phyloP scores from a whole-genome alignment of 176 grass and related monocot species.

The Oryza glumipatula region DNA sequence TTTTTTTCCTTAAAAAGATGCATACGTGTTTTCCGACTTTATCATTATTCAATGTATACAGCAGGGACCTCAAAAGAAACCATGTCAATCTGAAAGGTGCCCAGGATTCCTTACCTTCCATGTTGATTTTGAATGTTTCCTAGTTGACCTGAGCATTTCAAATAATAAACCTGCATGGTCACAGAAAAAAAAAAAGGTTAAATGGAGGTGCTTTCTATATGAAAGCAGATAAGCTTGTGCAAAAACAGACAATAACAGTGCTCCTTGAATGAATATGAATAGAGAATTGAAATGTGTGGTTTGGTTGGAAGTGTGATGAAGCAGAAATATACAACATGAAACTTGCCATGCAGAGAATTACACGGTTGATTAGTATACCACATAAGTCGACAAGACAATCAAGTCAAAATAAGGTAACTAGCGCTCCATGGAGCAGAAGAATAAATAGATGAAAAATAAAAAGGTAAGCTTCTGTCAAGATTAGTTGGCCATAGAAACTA shows the following conservation, averaged over 20 bases:
- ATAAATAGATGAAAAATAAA: background rate
- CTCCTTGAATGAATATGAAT: background rate
- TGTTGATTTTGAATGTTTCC: constrained; percentile 80
- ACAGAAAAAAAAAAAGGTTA: background rate
- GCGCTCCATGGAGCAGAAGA: background rate
- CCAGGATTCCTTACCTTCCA: constrained; percentile 79
- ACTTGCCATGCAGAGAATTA: background rate
- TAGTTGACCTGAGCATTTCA: constrained; percentile 95
- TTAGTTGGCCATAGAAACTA: background rate
- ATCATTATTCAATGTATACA: no score
- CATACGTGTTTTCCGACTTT: no score
- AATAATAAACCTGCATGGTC: constrained; percentile 73
- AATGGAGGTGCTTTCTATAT: background rate
- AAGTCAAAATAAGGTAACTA: background rate
- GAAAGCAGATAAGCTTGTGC: background rate
- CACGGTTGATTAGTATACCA: background rate
- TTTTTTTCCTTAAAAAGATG: no score
- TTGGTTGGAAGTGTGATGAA: background rate
- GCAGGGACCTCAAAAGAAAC: constrained; percentile 25
- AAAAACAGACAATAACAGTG: background rate
- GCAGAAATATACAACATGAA: background rate
- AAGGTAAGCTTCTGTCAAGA: background rate
- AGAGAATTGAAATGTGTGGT: background rate
- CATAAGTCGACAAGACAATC: background rate
- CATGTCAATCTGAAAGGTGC: constrained; percentile 4